These are phyloP conservation scores for Neofusicoccum cordaticola DNA, from an alignment of 2,329 filamentous ascomycete species.

Conservation along the genomic window DNA sequence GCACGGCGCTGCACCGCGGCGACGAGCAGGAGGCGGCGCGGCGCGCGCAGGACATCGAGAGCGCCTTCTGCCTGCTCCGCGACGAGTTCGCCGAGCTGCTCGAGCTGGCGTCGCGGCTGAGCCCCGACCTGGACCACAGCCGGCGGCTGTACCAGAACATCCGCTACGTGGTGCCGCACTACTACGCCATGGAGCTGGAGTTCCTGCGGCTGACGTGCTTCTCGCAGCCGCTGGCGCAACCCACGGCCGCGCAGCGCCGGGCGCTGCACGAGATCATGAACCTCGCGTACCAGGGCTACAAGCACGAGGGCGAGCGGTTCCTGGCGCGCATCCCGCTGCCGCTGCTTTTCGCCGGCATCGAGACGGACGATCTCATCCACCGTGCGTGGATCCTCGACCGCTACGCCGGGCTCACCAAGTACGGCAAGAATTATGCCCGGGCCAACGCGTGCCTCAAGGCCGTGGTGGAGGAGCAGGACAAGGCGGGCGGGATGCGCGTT, in stretches of 20 bases:
- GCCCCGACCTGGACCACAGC: conserved; percentile 21
- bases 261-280: conserved; percentile 29
- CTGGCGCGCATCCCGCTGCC: conserved; percentile 35
- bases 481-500: conserved; percentile 5
- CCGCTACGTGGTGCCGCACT: conserved; percentile 35
- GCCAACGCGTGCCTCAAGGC: conserved; percentile 29
- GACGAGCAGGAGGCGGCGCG: conserved; percentile 16
- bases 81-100: conserved; percentile 21
- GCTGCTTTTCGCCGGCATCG: conserved; percentile 36
- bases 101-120: conserved; percentile 20
- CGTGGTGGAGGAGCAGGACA: conserved; percentile 24
- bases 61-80: conserved; percentile 22
- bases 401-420: conserved; percentile 29
- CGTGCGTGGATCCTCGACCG: conserved; percentile 35
- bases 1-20: conserved; percentile 20
- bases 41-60: conserved; percentile 19
- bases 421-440: conserved; percentile 34
- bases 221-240: conserved; percentile 14
- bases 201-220: conserved; percentile 25
- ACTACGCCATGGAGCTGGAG: conserved; percentile 35
- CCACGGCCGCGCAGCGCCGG: conserved; percentile 16
- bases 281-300: conserved; percentile 33
- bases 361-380: conserved; percentile 34
- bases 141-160: conserved; percentile 36
- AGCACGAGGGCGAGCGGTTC: conserved; percentile 32